A percentile compares a stretch with the other conserved stretches of the same genome.
phyloP scores from a whole-genome alignment of 1,284 basidiomycete species.

The Paramarasmius palmivorus region DNA sequence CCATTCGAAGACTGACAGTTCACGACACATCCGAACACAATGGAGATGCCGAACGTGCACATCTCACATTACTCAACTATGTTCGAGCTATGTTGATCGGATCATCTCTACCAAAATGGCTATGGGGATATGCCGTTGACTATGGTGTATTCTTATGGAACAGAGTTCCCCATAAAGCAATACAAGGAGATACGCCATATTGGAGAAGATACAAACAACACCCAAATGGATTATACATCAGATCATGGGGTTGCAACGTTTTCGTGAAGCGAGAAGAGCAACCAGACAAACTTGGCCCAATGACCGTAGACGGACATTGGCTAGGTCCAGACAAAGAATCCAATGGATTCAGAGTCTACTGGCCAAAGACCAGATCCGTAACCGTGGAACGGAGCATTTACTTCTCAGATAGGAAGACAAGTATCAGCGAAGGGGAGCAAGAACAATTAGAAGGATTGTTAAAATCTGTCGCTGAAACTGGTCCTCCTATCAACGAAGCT shows the following conservation, averaged over 20 bases:
- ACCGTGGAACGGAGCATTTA: not conserved
- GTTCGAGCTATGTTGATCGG: conserved; percentile 19
- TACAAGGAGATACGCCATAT: too few relatives aligned
- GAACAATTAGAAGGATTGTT: too few relatives aligned
- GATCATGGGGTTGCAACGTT: not conserved
- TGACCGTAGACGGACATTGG: not conserved
- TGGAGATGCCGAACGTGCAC: conserved; percentile 29
- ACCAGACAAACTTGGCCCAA: conserved; percentile 1
- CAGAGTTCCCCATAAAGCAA: not conserved
- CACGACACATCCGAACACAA: conserved; percentile 33
- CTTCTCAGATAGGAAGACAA: too few relatives aligned
- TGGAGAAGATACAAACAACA: too few relatives aligned
- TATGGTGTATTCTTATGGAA: conserved; percentile 16
- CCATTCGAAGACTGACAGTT: conserved; percentile 21
- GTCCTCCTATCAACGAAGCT: too few relatives aligned
- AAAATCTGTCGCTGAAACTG: too few relatives aligned
- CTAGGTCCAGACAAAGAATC: not conserved
- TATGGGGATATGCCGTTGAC: conserved; percentile 23
- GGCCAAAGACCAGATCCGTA: not conserved
- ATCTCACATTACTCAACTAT: conserved; percentile 24
- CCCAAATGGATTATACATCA: too few relatives aligned
- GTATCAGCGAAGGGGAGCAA: too few relatives aligned
- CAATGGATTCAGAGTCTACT: not conserved
- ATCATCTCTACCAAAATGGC: conserved; percentile 17
- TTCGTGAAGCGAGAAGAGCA: not conserved